Evolutionary conservation across 108 stramenopile genomes (phyloP).

Genomic region (Nannochloropsis granulata): DNA sequence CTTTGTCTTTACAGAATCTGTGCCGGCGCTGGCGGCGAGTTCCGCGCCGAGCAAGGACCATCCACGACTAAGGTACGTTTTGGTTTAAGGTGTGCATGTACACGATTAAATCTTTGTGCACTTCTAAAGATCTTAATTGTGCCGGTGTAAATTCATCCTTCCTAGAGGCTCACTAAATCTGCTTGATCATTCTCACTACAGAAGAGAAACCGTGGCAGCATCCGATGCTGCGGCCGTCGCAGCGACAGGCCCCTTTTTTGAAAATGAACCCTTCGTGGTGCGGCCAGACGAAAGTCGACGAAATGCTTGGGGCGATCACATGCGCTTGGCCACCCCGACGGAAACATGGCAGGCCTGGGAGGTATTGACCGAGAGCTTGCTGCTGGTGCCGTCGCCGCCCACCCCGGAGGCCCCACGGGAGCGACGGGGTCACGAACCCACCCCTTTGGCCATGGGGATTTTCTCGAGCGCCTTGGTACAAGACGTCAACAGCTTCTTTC

Average conservation of each 20-base stretch:
- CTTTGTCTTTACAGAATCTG: not conserved
- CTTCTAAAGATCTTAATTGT: no score
- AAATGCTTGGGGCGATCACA: not conserved
- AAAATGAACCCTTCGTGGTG: not conserved
- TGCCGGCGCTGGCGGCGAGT: not conserved
- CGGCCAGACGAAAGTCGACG: not conserved
- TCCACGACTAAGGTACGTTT: no score
- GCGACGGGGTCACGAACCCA: not conserved
- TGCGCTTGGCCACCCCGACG: not conserved
- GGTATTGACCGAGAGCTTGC: not conserved
- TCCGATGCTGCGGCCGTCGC: not conserved
- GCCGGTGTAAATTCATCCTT: no score
- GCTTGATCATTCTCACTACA: not conserved
- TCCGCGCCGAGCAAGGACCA: not conserved
- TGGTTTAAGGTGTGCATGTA: no score
- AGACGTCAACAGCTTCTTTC: not conserved
- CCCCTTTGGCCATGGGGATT: not conserved
- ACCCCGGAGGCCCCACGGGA: not conserved
- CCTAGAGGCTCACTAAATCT: no score
- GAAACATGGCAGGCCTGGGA: not conserved
- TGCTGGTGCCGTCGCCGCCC: not conserved
- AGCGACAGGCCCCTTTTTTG: not conserved
- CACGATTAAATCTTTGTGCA: no score
- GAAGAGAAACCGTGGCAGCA: not conserved
- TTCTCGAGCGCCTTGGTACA: not conserved